Evolutionary conservation across 1,284 basidiomycete genomes (phyloP).

Genomic region (Cryptococcus hybrid): DNA sequence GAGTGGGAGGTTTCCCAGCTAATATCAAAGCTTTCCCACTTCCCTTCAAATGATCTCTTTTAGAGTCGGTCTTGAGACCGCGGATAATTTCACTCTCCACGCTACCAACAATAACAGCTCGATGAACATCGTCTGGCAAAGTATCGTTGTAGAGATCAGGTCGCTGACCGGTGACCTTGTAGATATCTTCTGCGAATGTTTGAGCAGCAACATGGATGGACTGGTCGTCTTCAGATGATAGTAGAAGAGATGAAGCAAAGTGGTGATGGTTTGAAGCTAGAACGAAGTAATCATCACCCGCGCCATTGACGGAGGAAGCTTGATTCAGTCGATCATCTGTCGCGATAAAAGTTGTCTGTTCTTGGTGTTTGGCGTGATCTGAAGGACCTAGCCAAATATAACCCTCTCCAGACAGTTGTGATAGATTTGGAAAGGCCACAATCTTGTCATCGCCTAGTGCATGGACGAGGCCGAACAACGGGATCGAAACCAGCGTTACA

Average conservation of each 20-base stretch:
- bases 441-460: too few species aligned
- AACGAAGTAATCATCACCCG: conserved; percentile 5
- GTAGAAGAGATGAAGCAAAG: conserved; percentile 18
- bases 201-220: conserved; percentile 61
- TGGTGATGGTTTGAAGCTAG: conserved; percentile 8
- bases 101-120: conserved; percentile 65
- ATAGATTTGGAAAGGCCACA: too few species aligned
- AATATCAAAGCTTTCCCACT: conserved; percentile 64
- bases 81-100: conserved; percentile 57
- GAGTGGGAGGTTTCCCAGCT: conserved; percentile 59
- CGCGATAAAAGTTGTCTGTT: too few species aligned
- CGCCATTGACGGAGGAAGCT: neutral
- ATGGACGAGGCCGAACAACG: too few species aligned
- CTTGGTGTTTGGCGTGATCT: too few species aligned
- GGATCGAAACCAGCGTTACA: too few species aligned
- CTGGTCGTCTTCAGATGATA: conserved; percentile 27
- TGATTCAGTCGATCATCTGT: too few species aligned
- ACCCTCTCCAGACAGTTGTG: too few species aligned
- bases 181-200: conserved; percentile 63
- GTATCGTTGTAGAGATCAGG: conserved; percentile 47
- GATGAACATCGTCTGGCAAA: conserved; percentile 15
- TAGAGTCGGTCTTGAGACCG: conserved; percentile 7
- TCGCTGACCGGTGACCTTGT: conserved; percentile 59
- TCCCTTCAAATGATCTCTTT: conserved; percentile 56
- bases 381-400: too few species aligned